phyloP scores from a whole-genome alignment of 257 asterid species.

The Plantago major region DNA sequence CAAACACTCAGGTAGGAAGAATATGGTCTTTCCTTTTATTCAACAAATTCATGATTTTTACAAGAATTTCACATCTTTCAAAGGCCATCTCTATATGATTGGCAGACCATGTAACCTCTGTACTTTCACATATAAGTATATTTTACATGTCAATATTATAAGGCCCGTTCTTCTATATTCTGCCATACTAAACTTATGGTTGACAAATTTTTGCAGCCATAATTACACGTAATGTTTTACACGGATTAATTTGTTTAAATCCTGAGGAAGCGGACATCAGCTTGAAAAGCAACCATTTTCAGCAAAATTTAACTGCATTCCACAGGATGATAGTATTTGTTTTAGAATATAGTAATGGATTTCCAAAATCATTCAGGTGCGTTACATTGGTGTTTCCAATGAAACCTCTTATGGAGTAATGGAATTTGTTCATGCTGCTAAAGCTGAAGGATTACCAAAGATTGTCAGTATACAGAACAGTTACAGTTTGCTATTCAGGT shows the following conservation, averaged over 20 bases:
- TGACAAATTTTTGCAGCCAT: neutral
- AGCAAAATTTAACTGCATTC: neutral
- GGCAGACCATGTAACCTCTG: no score
- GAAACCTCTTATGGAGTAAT: slow-evolving; percentile 93
- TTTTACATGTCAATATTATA: no score
- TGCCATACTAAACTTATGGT: no score
- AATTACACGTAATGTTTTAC: slow-evolving; percentile 4
- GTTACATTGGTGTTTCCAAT: slow-evolving; percentile 89
- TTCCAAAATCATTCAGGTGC: slow-evolving; percentile 49
- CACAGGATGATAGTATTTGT: slow-evolving; percentile 1
- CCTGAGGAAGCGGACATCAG: slow-evolving; percentile 1
- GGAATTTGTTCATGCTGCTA: slow-evolving; percentile 92
- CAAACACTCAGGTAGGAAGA: no score
- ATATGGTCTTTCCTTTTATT: no score
- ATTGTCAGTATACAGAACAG: slow-evolving; percentile 85
- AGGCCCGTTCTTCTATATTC: no score
- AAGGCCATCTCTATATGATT: no score
- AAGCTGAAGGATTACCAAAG: slow-evolving; percentile 81
- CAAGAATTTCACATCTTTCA: no score
- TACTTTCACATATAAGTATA: no score
- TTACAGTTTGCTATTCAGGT: slow-evolving; percentile 79
- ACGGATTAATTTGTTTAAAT: neutral
- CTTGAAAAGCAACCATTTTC: slow-evolving; percentile 1
- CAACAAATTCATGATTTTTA: no score
- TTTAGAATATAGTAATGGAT: slow-evolving; percentile 5